Base-by-base conservation (phyloP, 768 basidiomycete species). In the Gelatoporia subvermispora region DNA sequence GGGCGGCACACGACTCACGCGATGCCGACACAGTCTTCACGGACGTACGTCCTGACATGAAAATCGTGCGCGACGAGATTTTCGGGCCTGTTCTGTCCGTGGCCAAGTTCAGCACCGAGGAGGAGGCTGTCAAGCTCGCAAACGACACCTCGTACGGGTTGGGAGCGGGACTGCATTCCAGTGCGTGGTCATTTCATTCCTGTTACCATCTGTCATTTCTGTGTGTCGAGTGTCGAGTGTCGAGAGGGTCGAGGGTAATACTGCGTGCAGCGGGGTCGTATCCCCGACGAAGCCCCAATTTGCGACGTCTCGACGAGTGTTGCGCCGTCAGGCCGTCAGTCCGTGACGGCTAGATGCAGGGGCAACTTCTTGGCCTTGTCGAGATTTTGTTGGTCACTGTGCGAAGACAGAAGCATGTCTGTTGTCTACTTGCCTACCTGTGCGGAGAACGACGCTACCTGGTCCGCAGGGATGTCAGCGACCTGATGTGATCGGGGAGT, bases 81-180 rank as follows among this genome's bases (percentile, higher is more conserved):
- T 98, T 98, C 65, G 95, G 95, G 8, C 95, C 95, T 22, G 94
- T 98, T 2, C 77, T 94, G 35, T 77, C 82, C 21, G 79, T 97
- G 37, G 85, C 84, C 37, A 81, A 73, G 55, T 97, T 97, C 71
- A 80, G 78, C 55, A 85, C 86, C 7, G 94, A 96, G 65, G 85
- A 87, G 49, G 91, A 96, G 62, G 93, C 83, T 3, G 81, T 97
- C 55, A 61, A 71, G 36, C 68, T 92, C 15, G 94, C 93, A 28
- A 97, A 97, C 67, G 81, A 87, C 61, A 91, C 93, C 5, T 78
- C 73, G 42, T 97, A 95, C 65, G 95, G 95, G 31, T 77, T 98
- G 31, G 93, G 91, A 8, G 92, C 93, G 13, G 95, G 89, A 8
- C 72, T 97, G 43, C 92, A 94, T 68, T 93, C 82, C 35, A 87